Evolutionary conservation across 805 yeast species (phyloP).

Genomic region (Yamadazyma tumulicola): DNA sequence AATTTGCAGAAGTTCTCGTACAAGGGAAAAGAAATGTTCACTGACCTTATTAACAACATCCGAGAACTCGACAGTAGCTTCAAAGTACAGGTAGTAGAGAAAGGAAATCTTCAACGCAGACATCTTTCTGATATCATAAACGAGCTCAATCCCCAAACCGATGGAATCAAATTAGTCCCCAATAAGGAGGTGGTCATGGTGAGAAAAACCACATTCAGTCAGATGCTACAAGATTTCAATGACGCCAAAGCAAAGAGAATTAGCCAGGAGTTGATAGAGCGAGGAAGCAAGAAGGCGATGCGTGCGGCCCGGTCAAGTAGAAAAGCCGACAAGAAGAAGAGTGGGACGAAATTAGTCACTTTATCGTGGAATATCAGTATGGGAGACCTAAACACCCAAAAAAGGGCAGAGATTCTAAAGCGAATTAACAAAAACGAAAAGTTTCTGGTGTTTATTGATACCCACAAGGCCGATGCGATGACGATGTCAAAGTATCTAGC

Average conservation of each 20-base stretch:
- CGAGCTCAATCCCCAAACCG: conserved; percentile 16
- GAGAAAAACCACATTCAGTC: conserved; percentile 20
- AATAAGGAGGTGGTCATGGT: conserved; percentile 12
- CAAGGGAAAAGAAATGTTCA: conserved; percentile 25
- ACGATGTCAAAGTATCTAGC: conserved; percentile 1
- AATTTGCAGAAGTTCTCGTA: conserved; percentile 11
- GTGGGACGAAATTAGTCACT: conserved; percentile 29
- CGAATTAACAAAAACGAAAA: conserved; percentile 31
- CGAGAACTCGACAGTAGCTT: conserved; percentile 15
- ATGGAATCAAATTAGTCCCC: conserved; percentile 11
- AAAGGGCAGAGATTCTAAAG: conserved; percentile 29
- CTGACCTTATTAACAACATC: conserved; percentile 21
- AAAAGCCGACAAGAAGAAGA: conserved; percentile 33
- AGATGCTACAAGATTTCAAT: conserved; percentile 31
- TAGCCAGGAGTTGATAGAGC: conserved; percentile 27
- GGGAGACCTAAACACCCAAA: conserved; percentile 37
- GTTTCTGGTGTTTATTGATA: conserved; percentile 18
- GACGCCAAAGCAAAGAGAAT: conserved; percentile 29
- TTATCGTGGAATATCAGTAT: conserved; percentile 37
- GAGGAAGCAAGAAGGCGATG: conserved; percentile 32
- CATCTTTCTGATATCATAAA: conserved; percentile 33
- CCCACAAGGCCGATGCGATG: conserved; percentile 15
- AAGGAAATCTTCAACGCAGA: conserved; percentile 18
- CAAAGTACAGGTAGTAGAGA: conserved; percentile 25
- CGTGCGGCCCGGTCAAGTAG: conserved; percentile 24